Conservation (phyloP, 73 alveolate species). For the Paramecium sexaurelia region DNA sequence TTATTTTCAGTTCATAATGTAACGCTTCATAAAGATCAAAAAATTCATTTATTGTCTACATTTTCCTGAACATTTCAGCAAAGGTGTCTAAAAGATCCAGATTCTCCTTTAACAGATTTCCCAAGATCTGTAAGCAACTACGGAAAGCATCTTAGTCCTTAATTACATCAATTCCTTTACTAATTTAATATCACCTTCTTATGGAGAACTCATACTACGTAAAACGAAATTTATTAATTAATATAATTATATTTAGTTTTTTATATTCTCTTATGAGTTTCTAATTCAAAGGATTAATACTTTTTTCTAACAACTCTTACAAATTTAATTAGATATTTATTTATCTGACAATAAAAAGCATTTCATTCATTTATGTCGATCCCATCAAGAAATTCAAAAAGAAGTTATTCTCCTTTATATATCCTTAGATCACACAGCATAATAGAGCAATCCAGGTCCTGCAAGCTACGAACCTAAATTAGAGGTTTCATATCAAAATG, state of each 20-base stretch:
- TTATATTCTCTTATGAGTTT: background rate
- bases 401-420: background rate
- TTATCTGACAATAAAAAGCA: background rate
- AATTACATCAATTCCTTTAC: conserved; percentile 8
- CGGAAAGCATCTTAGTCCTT: conserved; percentile 52
- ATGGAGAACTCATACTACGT: conserved; percentile 28
- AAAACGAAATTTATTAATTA: conserved; percentile 17
- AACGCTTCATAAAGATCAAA: conserved; percentile 52
- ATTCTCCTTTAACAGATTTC: conserved; percentile 9
- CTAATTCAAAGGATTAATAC: background rate
- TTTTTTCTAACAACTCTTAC: background rate
- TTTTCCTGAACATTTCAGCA: background rate
- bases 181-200: background rate
- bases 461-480: background rate
- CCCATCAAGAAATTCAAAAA: background rate
- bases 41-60: background rate
- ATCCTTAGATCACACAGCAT: background rate
- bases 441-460: background rate
- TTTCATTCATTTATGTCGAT: background rate
- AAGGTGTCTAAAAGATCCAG: conserved; percentile 26
- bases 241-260: background rate
- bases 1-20: conserved; percentile 47
- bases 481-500: background rate
- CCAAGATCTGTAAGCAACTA: background rate
- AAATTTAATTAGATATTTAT: background rate